phyloP scores from a whole-genome alignment of 2,329 filamentous ascomycete genomes.

The Cordyceps javanica region DNA sequence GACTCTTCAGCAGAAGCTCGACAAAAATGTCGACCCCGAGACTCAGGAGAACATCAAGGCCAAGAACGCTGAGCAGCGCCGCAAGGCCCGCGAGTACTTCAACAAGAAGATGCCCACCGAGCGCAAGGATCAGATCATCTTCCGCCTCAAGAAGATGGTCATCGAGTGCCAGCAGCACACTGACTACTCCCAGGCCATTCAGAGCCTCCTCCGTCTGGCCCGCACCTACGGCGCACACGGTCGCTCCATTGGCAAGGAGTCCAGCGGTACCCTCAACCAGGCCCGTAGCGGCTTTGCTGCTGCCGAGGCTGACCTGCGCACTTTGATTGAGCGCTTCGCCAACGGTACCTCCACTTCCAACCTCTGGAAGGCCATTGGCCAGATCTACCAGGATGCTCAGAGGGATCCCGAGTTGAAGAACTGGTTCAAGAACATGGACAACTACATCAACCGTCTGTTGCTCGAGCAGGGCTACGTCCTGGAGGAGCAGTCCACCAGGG shows the following conservation, averaged over 20 bases:
- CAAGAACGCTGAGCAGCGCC: constrained; percentile 38
- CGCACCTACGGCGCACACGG: constrained; percentile 79
- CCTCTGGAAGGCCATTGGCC: constrained; percentile 75
- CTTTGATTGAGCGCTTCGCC: constrained; percentile 88
- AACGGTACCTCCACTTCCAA: constrained; percentile 88
- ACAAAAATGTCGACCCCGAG: constrained; percentile 61
- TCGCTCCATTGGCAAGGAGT: constrained; percentile 56
- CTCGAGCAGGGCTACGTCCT: constrained; percentile 89
- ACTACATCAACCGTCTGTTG: constrained; percentile 74
- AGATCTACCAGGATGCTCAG: constrained; percentile 82
- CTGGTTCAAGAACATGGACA: constrained; percentile 79
- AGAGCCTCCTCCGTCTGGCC: constrained; percentile 76
- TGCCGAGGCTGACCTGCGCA: constrained; percentile 72
- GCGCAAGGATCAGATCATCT: constrained; percentile 86
- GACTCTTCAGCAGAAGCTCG: constrained; percentile 50
- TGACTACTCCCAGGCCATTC: constrained; percentile 88
- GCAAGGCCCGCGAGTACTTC: constrained; percentile 65
- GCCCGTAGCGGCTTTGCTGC: constrained; percentile 60
- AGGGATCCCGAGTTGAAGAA: constrained; percentile 76
- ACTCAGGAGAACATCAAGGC: constrained; percentile 44
- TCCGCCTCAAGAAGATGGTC: constrained; percentile 93
- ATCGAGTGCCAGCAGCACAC: constrained; percentile 93
- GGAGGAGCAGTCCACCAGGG: constrained; percentile 67
- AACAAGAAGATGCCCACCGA: constrained; percentile 84
- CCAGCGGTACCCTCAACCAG: constrained; percentile 64